Evolutionary conservation across 768 basidiomycete species (phyloP), one percentile per base, ranked within the genome.

Genomic region (Suillus luteus): DNA sequence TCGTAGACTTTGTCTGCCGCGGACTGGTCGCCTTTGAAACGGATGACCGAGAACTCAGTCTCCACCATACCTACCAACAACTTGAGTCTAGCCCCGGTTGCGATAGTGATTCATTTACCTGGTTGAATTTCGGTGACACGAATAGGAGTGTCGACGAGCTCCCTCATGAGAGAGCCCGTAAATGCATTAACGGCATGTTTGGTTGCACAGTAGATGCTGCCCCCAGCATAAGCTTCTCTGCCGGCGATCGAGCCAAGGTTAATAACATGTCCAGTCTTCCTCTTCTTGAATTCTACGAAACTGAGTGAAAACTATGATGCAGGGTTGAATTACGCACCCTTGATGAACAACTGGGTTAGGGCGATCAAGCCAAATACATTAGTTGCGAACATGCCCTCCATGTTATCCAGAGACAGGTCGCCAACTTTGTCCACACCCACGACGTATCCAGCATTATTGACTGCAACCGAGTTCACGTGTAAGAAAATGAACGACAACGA

Each of bases 41-140:
- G 87, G 31, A 94, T 84, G 66, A 98, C 74, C 1, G 95, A 97
- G 80, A 99, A 99, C 70, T 95, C 92, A 11, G 93, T 93, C 77
- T 93, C 92, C 37, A 93, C 91, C 91, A 92, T 89, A 19, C 91
- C 88, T 89, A 62, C 55, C 22, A 31, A 52, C 61, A 35, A 59
- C n/a, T 27, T 62, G 51, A 35, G 59, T 51, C 55, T 61, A 40
- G 44, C 9, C 11, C 6, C 14, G 41, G 31, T 41, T 55, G 46
- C 64, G 55, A 27, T 37, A 69, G 61, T 68, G 70, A 19, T 17
- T 27, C 19, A 68, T 79, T 22, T 69, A 89, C 94, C 95, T 37
- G 96, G 97, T 72, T 94, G 92, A 62, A 99, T 90, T 77, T 99
- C 95, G 8, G 93, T 91, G 7, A 99, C 96, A 60, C 97, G 85